Percentiles rank a stretch among this genome's conserved stretches.
These are phyloP conservation scores for Rhizopogon roseolus DNA, from an alignment of 768 basidiomycete genomes.

Conservation along the genomic window DNA sequence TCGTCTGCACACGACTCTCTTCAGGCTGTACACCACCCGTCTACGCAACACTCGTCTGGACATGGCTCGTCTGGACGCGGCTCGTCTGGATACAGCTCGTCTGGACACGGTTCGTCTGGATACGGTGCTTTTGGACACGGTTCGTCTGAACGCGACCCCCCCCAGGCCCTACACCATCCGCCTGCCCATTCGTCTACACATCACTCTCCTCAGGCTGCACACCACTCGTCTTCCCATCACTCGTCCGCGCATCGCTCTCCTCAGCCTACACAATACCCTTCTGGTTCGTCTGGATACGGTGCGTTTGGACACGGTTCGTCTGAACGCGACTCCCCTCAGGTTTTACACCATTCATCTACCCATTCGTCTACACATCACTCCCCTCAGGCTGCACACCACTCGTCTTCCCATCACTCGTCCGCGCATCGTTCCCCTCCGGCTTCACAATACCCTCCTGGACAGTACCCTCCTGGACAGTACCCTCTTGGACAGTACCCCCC, in stretches of 20 bases:
- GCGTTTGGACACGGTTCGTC: too few species aligned
- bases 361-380: background rate
- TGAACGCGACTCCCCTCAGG: too few species aligned
- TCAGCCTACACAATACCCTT: background rate
- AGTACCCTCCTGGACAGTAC: too few species aligned
- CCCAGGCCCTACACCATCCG: too few species aligned
- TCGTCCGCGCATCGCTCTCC: background rate
- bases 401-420: background rate
- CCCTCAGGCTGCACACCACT: background rate
- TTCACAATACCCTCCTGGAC: background rate
- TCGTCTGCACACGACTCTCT: background rate
- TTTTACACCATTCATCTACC: too few species aligned
- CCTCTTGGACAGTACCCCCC: too few species aligned
- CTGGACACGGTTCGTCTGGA: too few species aligned
- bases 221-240: background rate
- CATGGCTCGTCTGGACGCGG: background rate
- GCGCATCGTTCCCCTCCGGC: background rate
- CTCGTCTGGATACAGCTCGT: too few species aligned
- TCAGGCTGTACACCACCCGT: background rate
- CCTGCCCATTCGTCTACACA: background rate
- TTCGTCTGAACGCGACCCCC: too few species aligned
- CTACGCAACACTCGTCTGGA: background rate
- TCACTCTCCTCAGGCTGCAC: background rate
- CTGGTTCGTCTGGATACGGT: too few species aligned
- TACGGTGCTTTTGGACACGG: too few species aligned